These are phyloP conservation scores for Dactylonectria macrodidyma DNA, from an alignment of 2,329 filamentous ascomycete genomes.

Conservation along the genomic window DNA sequence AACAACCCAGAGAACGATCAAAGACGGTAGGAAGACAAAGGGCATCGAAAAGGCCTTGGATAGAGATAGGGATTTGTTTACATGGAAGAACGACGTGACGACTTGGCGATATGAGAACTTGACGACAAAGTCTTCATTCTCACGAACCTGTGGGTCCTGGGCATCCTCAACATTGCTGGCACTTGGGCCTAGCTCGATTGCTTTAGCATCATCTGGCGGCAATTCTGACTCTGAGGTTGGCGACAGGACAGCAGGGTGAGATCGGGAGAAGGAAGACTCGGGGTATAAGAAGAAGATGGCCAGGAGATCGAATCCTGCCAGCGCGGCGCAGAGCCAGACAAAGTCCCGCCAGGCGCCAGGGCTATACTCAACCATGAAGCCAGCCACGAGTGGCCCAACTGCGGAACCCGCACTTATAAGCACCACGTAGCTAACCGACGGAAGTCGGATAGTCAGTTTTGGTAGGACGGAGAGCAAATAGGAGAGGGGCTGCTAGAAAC, in stretches of 20 bases:
- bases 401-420: no score
- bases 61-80: background rate
- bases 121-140: background rate
- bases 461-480: no score
- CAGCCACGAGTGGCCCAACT: background rate
- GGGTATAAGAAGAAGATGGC: conserved; percentile 10
- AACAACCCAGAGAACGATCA: conserved; percentile 6
- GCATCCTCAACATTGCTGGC: conserved; percentile 2
- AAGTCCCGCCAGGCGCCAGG: conserved; percentile 6
- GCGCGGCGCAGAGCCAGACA: conserved; percentile 13
- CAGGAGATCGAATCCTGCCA: conserved; percentile 7
- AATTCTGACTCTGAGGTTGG: no score
- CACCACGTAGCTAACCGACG: no score
- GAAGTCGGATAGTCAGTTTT: background rate
- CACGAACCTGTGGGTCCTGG: background rate
- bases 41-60: conserved; percentile 5
- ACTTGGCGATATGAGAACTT: background rate
- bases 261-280: conserved; percentile 9
- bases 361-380: conserved; percentile 8
- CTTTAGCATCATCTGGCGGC: background rate
- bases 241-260: background rate
- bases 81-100: conserved; percentile 7
- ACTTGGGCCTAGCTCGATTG: background rate
- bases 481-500: background rate
- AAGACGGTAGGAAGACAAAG: conserved; percentile 6